Percentiles rank a stretch among this genome's conserved stretches.
These are phyloP conservation scores for Aureoboletus auriporus DNA, from an alignment of 768 basidiomycete genomes.

Conservation along the genomic window DNA sequence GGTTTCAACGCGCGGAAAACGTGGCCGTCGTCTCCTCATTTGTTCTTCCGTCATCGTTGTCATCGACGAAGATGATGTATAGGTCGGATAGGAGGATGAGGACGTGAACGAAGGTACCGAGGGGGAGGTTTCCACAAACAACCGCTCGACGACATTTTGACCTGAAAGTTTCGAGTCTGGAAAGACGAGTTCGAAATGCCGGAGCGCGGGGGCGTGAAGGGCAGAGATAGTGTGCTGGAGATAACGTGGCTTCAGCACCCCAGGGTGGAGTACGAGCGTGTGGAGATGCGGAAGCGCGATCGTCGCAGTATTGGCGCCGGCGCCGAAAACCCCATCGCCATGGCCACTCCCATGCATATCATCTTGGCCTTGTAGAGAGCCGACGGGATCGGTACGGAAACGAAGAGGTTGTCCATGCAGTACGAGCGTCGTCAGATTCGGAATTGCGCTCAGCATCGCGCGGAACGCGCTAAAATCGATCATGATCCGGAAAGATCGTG, in stretches of 20 bases:
- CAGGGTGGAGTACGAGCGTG: conserved; percentile 28
- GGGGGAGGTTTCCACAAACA: conserved; percentile 15
- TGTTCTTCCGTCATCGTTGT: background rate
- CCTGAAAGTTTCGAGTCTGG: conserved; percentile 28
- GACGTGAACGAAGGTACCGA: background rate
- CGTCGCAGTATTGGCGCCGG: background rate
- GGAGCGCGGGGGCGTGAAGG: conserved; percentile 25
- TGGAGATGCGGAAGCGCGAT: conserved; percentile 25
- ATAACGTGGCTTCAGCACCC: conserved; percentile 29
- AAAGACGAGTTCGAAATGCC: conserved; percentile 31
- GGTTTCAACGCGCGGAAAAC: conserved; percentile 26
- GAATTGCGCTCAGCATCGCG: conserved; percentile 19
- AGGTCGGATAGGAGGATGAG: background rate
- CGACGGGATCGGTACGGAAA: conserved; percentile 17
- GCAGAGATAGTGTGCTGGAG: conserved; percentile 28
- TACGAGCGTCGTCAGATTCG: conserved; percentile 22
- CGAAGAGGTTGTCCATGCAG: conserved; percentile 27
- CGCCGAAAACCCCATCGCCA: background rate
- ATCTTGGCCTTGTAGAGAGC: conserved; percentile 4
- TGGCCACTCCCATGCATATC: background rate
- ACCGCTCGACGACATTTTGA: conserved; percentile 22
- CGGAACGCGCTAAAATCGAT: conserved; percentile 26
- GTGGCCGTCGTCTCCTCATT: conserved; percentile 13
- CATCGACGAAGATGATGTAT: background rate
- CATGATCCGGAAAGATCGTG: conserved; percentile 25